phyloP scores from a whole-genome alignment of 208 protist genomes.

The Leishmania mexicana region DNA sequence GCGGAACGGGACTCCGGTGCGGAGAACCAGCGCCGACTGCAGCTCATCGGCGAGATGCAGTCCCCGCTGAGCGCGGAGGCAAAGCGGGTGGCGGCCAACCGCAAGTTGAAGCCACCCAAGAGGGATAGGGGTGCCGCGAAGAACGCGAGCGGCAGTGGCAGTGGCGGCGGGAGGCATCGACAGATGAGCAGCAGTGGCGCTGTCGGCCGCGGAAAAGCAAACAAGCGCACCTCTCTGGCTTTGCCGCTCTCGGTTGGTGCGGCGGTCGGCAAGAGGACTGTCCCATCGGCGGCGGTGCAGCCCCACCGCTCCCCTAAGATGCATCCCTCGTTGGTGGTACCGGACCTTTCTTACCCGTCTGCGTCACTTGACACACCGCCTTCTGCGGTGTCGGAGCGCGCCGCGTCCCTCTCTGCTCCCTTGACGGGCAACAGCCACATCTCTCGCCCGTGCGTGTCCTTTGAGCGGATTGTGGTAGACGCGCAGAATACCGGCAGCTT shows the following conservation, averaged over 20 bases:
- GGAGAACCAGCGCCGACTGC: slow-evolving; percentile 70
- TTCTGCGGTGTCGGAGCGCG: neutral
- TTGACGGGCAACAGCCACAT: slow-evolving; percentile 1
- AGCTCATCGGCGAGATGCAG: slow-evolving; percentile 40
- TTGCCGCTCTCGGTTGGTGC: slow-evolving; percentile 6
- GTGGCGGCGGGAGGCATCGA: slow-evolving; percentile 4
- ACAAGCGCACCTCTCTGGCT: slow-evolving; percentile 7
- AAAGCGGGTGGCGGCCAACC: slow-evolving; percentile 28
- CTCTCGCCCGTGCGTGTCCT: slow-evolving; percentile 5
- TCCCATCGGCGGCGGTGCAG: neutral
- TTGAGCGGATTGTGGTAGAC: slow-evolving; percentile 15
- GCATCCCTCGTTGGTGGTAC: neutral
- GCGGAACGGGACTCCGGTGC: slow-evolving; percentile 38
- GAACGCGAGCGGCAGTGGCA: neutral
- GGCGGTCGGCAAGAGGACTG: neutral
- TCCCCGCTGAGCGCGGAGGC: slow-evolving; percentile 54
- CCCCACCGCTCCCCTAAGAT: neutral
- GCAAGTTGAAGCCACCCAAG: slow-evolving; percentile 34
- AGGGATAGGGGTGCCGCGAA: slow-evolving; percentile 27
- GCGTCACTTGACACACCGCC: neutral
- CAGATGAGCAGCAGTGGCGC: slow-evolving; percentile 16
- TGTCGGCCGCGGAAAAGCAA: neutral
- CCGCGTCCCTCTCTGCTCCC: slow-evolving; percentile 1
- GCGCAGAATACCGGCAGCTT: slow-evolving; percentile 22
- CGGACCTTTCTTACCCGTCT: neutral